Percentiles rank a stretch among this genome's conserved stretches.
Conservation (phyloP, 1,284 basidiomycete species). For the Phlebopus sp. region DNA sequence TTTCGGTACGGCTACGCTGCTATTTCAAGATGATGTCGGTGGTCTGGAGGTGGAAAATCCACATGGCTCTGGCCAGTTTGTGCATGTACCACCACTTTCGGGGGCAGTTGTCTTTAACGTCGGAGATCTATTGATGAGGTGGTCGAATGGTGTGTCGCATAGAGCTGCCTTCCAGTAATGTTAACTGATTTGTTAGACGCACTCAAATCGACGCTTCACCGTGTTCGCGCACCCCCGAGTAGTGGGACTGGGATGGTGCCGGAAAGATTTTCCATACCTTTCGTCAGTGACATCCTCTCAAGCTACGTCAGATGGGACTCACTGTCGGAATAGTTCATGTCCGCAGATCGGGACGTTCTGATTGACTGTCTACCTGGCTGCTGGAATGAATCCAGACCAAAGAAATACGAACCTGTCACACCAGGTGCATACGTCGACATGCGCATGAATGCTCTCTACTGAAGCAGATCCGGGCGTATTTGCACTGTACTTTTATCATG, state of each 20-base stretch:
- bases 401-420: constrained; percentile 18
- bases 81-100: constrained; percentile 14
- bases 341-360: constrained; percentile 8
- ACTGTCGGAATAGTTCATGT: constrained; percentile 11
- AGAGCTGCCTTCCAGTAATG: neutral
- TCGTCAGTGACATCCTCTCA: constrained; percentile 5
- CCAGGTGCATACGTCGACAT: constrained; percentile 14
- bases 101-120: constrained; percentile 20
- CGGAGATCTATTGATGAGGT: constrained; percentile 22
- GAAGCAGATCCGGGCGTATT: neutral
- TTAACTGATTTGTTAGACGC: constrained; percentile 4
- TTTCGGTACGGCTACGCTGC: constrained; percentile 36
- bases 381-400: constrained; percentile 13
- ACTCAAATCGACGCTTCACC: constrained; percentile 16
- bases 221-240: constrained; percentile 6
- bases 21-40: constrained; percentile 38
- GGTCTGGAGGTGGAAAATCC: constrained; percentile 37
- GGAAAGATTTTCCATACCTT: constrained; percentile 17
- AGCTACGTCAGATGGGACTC: neutral
- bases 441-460: constrained; percentile 10
- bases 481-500: neutral
- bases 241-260: constrained; percentile 10
- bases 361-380: constrained; percentile 20
- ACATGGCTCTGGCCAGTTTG: constrained; percentile 12
- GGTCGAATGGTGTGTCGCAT: constrained; percentile 19